Base-by-base conservation (phyloP, 2,329 filamentous ascomycete species). In the Claviceps lovelessii region DNA sequence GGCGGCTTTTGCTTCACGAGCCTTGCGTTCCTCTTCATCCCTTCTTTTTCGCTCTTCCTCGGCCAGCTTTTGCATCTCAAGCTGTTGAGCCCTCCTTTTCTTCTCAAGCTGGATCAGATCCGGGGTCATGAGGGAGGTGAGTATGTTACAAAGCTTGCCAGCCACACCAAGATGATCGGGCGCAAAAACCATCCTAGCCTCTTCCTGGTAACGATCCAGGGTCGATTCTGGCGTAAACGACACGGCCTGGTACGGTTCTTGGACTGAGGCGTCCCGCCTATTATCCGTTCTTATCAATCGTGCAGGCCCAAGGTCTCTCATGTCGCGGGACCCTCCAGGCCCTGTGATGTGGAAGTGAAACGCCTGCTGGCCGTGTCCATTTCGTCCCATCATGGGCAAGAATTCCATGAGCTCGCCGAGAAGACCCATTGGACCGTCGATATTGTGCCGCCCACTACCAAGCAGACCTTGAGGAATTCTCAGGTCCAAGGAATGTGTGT, bases 121-220 rank as follows among this genome's bases (percentile, higher is more conserved):
- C 45, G 93, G 93, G 3, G 91, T 84, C 58, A 98, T 78, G 45
- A 83, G 71, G 48, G 81, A 83, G 45, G 89, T 74, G 31, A 98
- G 78, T 2, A 81, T 78, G 60, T 80, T 84, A 59, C 84, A 71
- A 17, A 95, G 75, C 57, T 79, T 75, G 2, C 83, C 79, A 64
- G 86, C 86, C 51, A 95, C 90, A 4, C 79, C 66, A 53, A 58
- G 55, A 51, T 84, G 79, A 51, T 72, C 76, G 28, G 75, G 70
- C 31, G 87, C 86, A 68, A 93, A 97, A 0, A 97, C 77, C 67
- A 98, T 83, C 59, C 85, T 84, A 9, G 90, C 85, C 68, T 97
- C 94, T 64, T 96, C 89, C 64, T 87, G 81, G 85, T 94, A 98
- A 58, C 93, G 84, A 53, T 79, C 77, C 54, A 78, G 74, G 1